Evolutionary conservation across 352 stramenopile genomes (phyloP).

Genomic region (Aphanomyces astaci): DNA sequence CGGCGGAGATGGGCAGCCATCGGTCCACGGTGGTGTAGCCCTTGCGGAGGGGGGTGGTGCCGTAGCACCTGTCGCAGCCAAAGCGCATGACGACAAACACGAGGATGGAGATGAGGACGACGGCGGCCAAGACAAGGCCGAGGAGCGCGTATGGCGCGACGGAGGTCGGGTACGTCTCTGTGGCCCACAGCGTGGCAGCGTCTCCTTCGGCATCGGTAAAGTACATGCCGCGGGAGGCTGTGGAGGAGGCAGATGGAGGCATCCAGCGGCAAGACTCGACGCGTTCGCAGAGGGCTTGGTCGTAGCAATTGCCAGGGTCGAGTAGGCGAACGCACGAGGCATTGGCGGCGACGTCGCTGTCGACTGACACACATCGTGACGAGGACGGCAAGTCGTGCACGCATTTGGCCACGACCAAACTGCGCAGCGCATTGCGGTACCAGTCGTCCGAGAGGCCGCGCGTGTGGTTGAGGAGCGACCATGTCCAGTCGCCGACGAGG

Average conservation of each 20-base stretch:
- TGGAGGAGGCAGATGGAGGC: not conserved
- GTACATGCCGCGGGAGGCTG: not conserved
- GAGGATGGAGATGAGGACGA: not conserved
- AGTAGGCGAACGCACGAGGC: not conserved
- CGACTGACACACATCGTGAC: not conserved
- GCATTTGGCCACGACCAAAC: not conserved
- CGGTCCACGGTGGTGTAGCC: not conserved
- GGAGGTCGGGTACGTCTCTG: not conserved
- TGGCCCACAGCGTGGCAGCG: not conserved
- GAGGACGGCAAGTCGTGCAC: not conserved
- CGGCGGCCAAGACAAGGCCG: not conserved
- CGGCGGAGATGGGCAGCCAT: not conserved
- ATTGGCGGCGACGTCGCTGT: not conserved
- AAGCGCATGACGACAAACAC: slow-evolving; percentile 1
- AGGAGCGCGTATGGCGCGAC: not conserved
- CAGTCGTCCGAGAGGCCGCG: not conserved
- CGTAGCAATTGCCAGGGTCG: slow-evolving; percentile 5
- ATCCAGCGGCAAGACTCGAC: slow-evolving; percentile 1
- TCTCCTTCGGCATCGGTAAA: not conserved
- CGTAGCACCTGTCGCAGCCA: not conserved
- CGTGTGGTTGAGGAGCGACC: not conserved
- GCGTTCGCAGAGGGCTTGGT: slow-evolving; percentile 3
- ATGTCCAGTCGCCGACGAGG: slow-evolving; percentile 20
- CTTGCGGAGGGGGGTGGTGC: not conserved
- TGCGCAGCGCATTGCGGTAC: slow-evolving; percentile 1